phyloP scores from a whole-genome alignment of 2,329 filamentous ascomycete species.

The Hirsutella minnesotensis region DNA sequence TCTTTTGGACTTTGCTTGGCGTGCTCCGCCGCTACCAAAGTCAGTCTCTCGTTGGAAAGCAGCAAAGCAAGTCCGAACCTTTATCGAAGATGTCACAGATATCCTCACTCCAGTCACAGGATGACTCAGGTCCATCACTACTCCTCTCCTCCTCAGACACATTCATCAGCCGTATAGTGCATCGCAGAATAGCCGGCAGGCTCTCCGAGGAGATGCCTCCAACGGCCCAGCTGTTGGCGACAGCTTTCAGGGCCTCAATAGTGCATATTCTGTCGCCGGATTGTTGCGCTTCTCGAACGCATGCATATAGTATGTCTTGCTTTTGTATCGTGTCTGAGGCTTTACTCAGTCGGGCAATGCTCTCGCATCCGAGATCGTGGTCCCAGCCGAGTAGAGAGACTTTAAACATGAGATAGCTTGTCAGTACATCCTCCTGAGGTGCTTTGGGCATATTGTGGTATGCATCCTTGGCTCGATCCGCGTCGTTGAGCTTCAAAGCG shows the following conservation, averaged over 20 bases:
- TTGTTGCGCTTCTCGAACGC: constrained; percentile 63
- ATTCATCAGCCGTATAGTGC: constrained; percentile 39
- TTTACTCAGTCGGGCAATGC: constrained; percentile 49
- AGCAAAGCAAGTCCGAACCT: constrained; percentile 24
- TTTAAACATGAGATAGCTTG: constrained; percentile 66
- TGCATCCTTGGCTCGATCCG: constrained; percentile 15
- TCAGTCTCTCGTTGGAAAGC: neutral
- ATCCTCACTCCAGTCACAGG: constrained; percentile 28
- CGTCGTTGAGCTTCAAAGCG: constrained; percentile 36
- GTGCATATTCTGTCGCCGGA: constrained; percentile 49
- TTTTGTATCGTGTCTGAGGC: constrained; percentile 32
- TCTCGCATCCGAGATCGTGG: constrained; percentile 45
- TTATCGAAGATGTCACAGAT: constrained; percentile 39
- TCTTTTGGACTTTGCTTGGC: constrained; percentile 23
- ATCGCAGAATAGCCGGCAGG: constrained; percentile 29
- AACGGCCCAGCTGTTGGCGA: constrained; percentile 15
- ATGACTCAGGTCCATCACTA: constrained; percentile 2
- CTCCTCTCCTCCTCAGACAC: constrained; percentile 24
- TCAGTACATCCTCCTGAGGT: constrained; percentile 49
- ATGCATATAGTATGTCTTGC: constrained; percentile 62
- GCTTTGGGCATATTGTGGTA: constrained; percentile 48
- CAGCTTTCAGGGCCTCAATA: constrained; percentile 21
- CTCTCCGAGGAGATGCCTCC: constrained; percentile 12
- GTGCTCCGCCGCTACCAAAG: constrained; percentile 15
- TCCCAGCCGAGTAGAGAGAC: constrained; percentile 50